Conservation (phyloP, 140 eudicot genomes). For the Anethum foeniculum region DNA sequence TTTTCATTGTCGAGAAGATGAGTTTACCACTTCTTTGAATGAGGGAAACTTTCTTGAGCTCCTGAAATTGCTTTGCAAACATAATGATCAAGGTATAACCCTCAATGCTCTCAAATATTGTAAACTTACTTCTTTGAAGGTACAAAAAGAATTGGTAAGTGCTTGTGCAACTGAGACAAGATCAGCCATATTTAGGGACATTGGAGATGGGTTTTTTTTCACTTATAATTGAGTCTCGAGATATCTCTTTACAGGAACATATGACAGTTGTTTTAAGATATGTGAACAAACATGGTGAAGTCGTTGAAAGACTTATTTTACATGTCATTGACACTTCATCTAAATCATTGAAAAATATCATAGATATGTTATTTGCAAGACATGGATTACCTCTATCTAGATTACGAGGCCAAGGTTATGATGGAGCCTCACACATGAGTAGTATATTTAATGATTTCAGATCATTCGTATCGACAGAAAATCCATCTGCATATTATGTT, state of each 20-base stretch:
- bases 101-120: not conserved
- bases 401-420: not conserved
- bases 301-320: not conserved
- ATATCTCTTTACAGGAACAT: not conserved
- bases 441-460: not conserved
- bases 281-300: not conserved
- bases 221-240: not conserved
- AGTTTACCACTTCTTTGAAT: not conserved
- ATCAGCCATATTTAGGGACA: not conserved
- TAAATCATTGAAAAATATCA: not conserved
- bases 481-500: not conserved
- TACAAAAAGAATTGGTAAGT: not conserved
- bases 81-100: not conserved
- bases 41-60: not conserved
- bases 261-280: not conserved
- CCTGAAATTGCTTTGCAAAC: not conserved
- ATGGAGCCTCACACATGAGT: not conserved
- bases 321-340: not conserved
- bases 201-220: not conserved
- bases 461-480: not conserved
- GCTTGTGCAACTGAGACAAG: not conserved
- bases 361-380: not conserved
- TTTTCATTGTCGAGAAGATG: not conserved
- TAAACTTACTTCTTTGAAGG: not conserved
- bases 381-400: not conserved